Conservation (phyloP, 768 basidiomycete genomes). For the Pleurotus sapidus region DNA sequence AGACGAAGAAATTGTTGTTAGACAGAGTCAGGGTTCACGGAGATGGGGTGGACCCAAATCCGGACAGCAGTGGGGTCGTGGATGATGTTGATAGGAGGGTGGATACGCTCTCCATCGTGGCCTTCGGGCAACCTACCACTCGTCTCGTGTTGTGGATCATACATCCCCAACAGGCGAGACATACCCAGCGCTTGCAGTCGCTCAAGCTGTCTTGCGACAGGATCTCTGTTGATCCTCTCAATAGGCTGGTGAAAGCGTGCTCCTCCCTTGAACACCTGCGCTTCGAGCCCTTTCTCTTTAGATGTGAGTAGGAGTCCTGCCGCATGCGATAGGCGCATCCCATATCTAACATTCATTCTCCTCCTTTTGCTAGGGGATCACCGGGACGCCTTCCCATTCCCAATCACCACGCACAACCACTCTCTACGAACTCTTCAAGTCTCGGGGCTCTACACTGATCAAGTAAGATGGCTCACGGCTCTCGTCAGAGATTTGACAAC, state of each 20-base stretch:
- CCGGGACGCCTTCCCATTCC: neutral
- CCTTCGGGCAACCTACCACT: neutral
- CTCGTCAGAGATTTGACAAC: neutral
- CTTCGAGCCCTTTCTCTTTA: conserved; percentile 1
- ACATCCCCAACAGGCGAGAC: neutral
- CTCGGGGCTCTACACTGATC: neutral
- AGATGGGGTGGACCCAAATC: neutral
- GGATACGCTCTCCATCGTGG: neutral
- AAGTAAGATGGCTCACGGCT: neutral
- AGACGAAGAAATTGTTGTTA: neutral
- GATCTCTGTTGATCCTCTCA: neutral
- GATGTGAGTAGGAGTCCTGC: neutral
- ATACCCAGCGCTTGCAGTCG: neutral
- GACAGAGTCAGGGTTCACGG: neutral
- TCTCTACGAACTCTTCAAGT: neutral
- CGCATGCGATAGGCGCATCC: neutral
- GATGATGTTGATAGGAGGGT: neutral
- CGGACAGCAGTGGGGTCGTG: neutral
- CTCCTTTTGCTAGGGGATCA: neutral
- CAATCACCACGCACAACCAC: neutral
- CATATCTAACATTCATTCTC: neutral
- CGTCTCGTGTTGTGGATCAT: neutral
- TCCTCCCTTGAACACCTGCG: neutral
- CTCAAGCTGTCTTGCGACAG: neutral
- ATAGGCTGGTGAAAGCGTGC: neutral